Evolutionary conservation across 495 filamentous ascomycete genomes (phyloP), one percentile per base, ranked within the genome.

Genomic region (Daldinia vernicosa): DNA sequence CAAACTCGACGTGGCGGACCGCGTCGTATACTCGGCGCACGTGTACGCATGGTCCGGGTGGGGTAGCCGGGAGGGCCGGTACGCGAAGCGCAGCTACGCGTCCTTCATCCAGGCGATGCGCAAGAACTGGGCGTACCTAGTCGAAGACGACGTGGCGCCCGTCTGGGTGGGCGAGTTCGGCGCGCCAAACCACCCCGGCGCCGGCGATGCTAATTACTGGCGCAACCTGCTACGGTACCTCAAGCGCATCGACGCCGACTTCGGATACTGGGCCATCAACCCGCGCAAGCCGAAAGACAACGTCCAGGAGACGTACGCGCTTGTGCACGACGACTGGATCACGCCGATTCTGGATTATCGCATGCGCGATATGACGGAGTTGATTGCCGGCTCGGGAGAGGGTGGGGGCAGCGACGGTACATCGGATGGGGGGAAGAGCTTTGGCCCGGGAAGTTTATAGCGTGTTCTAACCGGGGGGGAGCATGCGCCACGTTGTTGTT

Each of bases 181-280:
- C 22, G 83, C 83, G 15, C 83, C 86, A 8, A 76, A 81, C 56
- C 54, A 74, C 5, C 86, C 86, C 0, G 76, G 79, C 32, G 67
- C 72, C 8, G 86, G 86, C 2, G 87, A 89, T 65, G 74, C 73
- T 30, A 86, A 88, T 70, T 89, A 89, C 77, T 90, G 87, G 87
- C 58, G 69, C 19, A 87, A 89, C 66, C 76, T 89, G 69, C 60
- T 90, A 58, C 77, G 77, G 6, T 89, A 83, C 66, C 78, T 89
- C 32, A 83, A 82, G 69, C 74, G 72, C 0, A 77, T 86, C 47
- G 86, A 89, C 70, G 85, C 83, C 26, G 86, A 88, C 68, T 89
- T 88, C 77, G 87, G 85, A 24, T 89, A 89, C 76, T 90, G 88
- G 88, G 87, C 87, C 30, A 76, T 89, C 66, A 89, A 89, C 77